These are phyloP conservation scores for Potentilla sterilis DNA, from an alignment of 306 rosid genomes.

Conservation along the genomic window DNA sequence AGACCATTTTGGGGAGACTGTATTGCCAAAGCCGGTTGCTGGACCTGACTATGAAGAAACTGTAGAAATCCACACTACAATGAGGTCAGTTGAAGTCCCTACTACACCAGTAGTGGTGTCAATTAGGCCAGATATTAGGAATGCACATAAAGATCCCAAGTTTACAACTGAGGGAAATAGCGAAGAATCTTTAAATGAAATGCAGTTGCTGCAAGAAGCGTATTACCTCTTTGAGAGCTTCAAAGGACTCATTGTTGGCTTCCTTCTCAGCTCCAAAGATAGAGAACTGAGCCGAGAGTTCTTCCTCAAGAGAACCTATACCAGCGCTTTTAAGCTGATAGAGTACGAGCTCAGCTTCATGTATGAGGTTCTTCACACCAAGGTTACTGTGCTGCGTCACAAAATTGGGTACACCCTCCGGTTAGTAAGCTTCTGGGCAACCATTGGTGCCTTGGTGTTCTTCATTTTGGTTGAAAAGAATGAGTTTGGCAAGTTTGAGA, in stretches of 20 bases:
- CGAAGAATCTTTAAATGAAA: neutral
- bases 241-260: conserved; percentile 35
- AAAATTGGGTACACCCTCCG: conserved; percentile 15
- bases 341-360: conserved; percentile 31
- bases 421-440: neutral
- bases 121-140: neutral
- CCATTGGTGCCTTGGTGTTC: neutral
- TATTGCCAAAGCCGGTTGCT: conserved; percentile 14
- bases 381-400: conserved; percentile 9
- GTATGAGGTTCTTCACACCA: conserved; percentile 35
- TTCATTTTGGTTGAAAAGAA: neutral
- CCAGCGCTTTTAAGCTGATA: conserved; percentile 14
- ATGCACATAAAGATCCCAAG: neutral
- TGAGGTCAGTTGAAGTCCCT: neutral
- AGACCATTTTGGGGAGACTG: conserved; percentile 23
- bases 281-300: conserved; percentile 7
- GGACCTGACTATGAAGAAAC: conserved; percentile 33
- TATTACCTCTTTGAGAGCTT: conserved; percentile 12
- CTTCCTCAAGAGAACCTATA: neutral
- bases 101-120: neutral
- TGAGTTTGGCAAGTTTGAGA: neutral
- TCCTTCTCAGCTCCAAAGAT: conserved; percentile 20
- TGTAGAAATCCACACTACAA: neutral
- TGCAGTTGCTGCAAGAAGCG: conserved; percentile 17
- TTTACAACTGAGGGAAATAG: neutral